Evolutionary conservation across 2,329 filamentous ascomycete genomes (phyloP).

Genomic region (Dothiorella sarmentorum): DNA sequence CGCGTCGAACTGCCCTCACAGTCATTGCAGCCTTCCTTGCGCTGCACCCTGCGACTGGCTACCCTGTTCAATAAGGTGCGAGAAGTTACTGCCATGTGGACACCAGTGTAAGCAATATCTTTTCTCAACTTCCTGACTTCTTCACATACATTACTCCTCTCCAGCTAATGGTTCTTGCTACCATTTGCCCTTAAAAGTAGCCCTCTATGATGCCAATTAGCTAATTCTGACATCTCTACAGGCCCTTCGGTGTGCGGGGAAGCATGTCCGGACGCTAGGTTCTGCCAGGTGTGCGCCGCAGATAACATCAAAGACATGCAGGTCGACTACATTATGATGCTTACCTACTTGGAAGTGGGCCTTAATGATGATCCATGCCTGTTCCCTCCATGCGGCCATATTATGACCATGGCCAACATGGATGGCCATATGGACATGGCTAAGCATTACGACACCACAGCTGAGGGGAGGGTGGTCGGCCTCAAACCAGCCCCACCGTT

Average conservation of each 20-base stretch:
- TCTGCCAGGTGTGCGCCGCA: constrained; percentile 57
- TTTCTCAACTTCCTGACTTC: not conserved
- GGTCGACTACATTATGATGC: constrained; percentile 58
- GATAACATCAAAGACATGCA: constrained; percentile 36
- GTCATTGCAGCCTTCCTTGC: constrained; percentile 53
- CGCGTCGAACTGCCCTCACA: constrained; percentile 54
- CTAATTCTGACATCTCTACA: not conserved
- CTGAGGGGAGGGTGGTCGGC: constrained; percentile 31
- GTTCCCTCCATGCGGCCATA: constrained; percentile 61
- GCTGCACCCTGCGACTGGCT: constrained; percentile 65
- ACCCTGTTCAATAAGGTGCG: constrained; percentile 62
- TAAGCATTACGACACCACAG: constrained; percentile 47
- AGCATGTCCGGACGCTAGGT: constrained; percentile 49
- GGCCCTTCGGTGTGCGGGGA: constrained; percentile 63
- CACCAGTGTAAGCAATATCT: constrained; percentile 51
- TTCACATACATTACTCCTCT: no score
- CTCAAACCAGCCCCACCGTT: constrained; percentile 28
- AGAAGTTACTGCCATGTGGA: constrained; percentile 52
- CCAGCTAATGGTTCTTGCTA: no score
- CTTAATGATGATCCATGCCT: constrained; percentile 60
- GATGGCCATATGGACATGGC: constrained; percentile 59
- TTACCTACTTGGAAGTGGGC: constrained; percentile 56
- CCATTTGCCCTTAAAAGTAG: no score
- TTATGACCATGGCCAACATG: constrained; percentile 58
- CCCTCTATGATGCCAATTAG: not conserved